Evolutionary conservation across 148 eudicot species (phyloP), one percentile per base, ranked within the genome.

Genomic region (Linanthus parryae): DNA sequence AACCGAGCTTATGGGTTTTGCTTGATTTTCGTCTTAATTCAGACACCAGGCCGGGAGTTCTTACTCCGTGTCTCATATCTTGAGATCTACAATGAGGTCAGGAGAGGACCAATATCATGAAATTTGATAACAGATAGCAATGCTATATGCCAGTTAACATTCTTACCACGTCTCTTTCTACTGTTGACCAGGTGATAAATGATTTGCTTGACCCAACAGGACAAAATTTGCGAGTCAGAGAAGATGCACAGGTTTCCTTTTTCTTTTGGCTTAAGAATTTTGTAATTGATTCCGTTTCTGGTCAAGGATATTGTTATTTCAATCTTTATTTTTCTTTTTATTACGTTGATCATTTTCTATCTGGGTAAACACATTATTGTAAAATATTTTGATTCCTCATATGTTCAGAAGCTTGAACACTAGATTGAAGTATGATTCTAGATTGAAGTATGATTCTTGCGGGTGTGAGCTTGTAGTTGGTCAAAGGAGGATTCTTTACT

Each of bases 201-300:
- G 99, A 92, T 63, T 76, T 92, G 77, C 91, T 92, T 35, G 95
- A 92, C 75, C 99, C 99, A 53, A 88, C 99, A 26, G 96, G 95
- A 50, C 99, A 92, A 59, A 92, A 92, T 74, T 74, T 92, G 75
- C 96, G 96, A 48, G 81, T 92, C 38, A 72, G 99, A 72, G 99
- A 92, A 66, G 99, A 92, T 76, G 85, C 84, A 49, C 99, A 92
- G 99, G 99, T 92, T 56, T 65, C 53, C 57, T 20, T 29, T n/a
- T 29, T 30, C 11, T 33, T 25, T 31, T 36, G 16, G 33, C 34
- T 4, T 3, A 21, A 12, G 10, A 18, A 47, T 41, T 42, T 19
- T 11, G n/a, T n/a, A n/a, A n/a, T n/a, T n/a, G n/a, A n/a, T n/a
- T n/a, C n/a, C n/a, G n/a, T n/a, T n/a, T n/a, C n/a, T n/a, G n/a